Conservation (phyloP, 768 basidiomycete species). For the Erythrobasidium yunnanense region DNA sequence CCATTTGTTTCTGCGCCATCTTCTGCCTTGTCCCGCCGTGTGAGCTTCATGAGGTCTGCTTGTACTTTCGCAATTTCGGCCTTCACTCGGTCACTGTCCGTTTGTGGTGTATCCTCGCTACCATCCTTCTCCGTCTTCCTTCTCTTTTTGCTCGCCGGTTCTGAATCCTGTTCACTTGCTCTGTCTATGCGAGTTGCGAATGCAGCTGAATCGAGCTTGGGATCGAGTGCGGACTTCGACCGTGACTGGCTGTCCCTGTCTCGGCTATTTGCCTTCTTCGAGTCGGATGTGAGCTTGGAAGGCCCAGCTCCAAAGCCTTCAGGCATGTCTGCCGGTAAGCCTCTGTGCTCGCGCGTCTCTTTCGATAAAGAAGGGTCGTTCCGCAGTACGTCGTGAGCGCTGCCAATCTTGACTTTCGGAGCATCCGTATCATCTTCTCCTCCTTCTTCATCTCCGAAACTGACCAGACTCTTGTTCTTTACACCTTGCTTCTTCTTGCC, state of each 20-base stretch:
- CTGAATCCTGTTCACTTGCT: neutral
- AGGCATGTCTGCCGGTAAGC: slow-evolving; percentile 28
- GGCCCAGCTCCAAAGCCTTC: neutral
- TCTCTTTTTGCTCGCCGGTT: neutral
- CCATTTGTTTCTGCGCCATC: neutral
- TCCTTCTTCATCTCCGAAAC: slow-evolving; percentile 61
- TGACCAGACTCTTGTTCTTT: slow-evolving; percentile 85
- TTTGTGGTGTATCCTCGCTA: slow-evolving; percentile 18
- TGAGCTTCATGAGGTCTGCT: slow-evolving; percentile 19
- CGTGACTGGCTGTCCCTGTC: neutral
- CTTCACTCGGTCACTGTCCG: slow-evolving; percentile 27
- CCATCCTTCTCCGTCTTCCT: slow-evolving; percentile 25
- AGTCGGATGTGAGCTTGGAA: neutral
- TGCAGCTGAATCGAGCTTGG: slow-evolving; percentile 2
- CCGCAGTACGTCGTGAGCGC: slow-evolving; percentile 33
- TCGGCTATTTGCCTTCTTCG: neutral
- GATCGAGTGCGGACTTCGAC: neutral
- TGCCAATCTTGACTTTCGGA: slow-evolving; percentile 32
- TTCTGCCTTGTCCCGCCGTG: slow-evolving; percentile 28
- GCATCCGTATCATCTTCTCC: slow-evolving; percentile 46
- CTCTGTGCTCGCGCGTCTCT: slow-evolving; percentile 35
- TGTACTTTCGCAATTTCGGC: slow-evolving; percentile 37
- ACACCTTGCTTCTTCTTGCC: slow-evolving; percentile 65
- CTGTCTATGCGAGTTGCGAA: neutral
- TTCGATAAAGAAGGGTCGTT: slow-evolving; percentile 30